Evolutionary conservation across 129 eudicot species (phyloP).

Genomic region (Chrysanthemum makinoi): DNA sequence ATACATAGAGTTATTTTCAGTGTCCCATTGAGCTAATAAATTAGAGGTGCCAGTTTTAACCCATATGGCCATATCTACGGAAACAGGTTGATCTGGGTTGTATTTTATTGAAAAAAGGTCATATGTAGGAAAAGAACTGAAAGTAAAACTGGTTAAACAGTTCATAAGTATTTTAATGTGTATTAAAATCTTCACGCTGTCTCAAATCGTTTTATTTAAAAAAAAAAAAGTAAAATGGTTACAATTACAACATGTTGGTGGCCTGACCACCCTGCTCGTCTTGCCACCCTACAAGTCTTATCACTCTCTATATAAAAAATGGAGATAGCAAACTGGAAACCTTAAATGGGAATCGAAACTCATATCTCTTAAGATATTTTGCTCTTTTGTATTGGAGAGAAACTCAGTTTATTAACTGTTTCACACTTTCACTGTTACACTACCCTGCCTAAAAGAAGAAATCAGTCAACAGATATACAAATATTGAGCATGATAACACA

Average conservation of each 20-base stretch:
- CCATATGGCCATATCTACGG: too few species aligned
- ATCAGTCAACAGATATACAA: not conserved
- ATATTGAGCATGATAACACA: not conserved
- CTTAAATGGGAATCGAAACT: conserved; percentile 2
- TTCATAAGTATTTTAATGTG: too few species aligned
- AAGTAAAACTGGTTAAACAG: too few species aligned
- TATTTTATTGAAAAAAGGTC: too few species aligned
- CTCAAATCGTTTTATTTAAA: too few species aligned
- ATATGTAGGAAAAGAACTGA: too few species aligned
- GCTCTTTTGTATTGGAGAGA: conserved; percentile 10
- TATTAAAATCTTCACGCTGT: too few species aligned
- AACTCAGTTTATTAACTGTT: conserved; percentile 3
- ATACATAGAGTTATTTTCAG: not conserved
- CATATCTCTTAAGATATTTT: conserved; percentile 6
- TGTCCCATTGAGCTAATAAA: not conserved
- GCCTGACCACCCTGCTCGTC: too few species aligned
- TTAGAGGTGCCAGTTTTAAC: too few species aligned
- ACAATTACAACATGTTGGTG: too few species aligned
- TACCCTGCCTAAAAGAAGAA: not conserved
- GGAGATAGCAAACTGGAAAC: not conserved
- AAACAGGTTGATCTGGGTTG: too few species aligned
- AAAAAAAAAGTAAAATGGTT: too few species aligned
- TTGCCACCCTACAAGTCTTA: not conserved
- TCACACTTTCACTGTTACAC: not conserved
- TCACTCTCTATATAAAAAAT: not conserved